Base-by-base conservation (phyloP, 2,329 filamentous ascomycete species). In the Podosphaera aphanis region DNA sequence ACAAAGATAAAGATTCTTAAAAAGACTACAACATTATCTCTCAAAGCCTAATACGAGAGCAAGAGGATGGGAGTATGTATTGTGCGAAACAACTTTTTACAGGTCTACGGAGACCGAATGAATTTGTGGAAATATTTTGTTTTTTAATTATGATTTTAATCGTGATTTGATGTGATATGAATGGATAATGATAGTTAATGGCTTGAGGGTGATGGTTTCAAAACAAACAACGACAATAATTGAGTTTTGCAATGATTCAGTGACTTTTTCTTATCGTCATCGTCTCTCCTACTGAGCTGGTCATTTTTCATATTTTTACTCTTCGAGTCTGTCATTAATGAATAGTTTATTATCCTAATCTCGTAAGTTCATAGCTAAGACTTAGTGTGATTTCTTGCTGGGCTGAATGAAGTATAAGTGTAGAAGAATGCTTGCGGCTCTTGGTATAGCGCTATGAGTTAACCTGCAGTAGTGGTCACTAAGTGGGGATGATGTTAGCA, bases 381-480 rank as follows among this genome's bases (percentile, higher is more conserved):
- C 4, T 39, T n/a, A 19, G 18, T 39, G 21, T 6, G 29, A 33
- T n/a, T 33, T 33, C 15, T 15, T 33, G 8, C 25, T 19, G 13
- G 15, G 15, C 16, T 58, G 55, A 39, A 58, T 49, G 43, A 58
- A 58, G 48, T 58, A 57, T 13, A 57, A 36, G 25, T 58, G 55
- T 15, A 57, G 49, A 3, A 58, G 41, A 16, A 58, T 54, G 18
- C 52, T 53, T 1, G 48, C 51, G 8, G 50, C 43, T 31, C 55
- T 31, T 1, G 56, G 55, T 0, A 54, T 43, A 3, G 47, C 35
- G 4, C 54, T 55, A 2, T 52, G 51, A 4, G 54, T 50, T 4
- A 58, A 46, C 44, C 48, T 56, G 48, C 53, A 56, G 33, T 51
- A 57, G 37, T 58, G 56, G 31, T 55, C 57, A 31, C 56, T 58